A percentile compares a stretch with the other conserved stretches of the same genome.
Conservation (phyloP, 768 basidiomycete species). For the Tylopilus sp. region DNA sequence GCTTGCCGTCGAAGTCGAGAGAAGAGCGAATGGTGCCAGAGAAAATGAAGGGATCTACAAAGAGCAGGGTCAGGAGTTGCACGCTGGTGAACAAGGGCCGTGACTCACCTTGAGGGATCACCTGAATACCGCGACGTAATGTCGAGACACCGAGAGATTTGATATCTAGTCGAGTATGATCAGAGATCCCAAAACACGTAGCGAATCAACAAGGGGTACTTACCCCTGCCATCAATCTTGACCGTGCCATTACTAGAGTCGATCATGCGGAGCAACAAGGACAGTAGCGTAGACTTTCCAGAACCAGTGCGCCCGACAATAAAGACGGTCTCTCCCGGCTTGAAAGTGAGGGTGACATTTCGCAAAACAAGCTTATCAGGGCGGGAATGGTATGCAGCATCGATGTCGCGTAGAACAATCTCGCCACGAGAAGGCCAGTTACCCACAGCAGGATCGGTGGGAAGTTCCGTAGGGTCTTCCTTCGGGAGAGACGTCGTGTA, state of each 20-base stretch:
- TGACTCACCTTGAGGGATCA: slow-evolving; percentile 28
- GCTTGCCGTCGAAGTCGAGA: slow-evolving; percentile 26
- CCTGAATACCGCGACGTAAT: slow-evolving; percentile 27
- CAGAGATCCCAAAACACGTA: slow-evolving; percentile 63
- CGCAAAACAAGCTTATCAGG: slow-evolving; percentile 57
- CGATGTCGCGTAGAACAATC: slow-evolving; percentile 55
- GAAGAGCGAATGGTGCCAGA: slow-evolving; percentile 30
- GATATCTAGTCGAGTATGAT: slow-evolving; percentile 66
- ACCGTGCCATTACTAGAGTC: slow-evolving; percentile 60
- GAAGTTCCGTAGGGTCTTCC: slow-evolving; percentile 20
- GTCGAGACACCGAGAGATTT: slow-evolving; percentile 61
- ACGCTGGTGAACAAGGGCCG: background rate
- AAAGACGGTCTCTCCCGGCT: slow-evolving; percentile 68
- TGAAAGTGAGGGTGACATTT: slow-evolving; percentile 62
- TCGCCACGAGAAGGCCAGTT: slow-evolving; percentile 48
- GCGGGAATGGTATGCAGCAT: slow-evolving; percentile 71
- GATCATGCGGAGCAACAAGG: slow-evolving; percentile 77
- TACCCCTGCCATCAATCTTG: slow-evolving; percentile 71
- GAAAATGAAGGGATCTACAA: slow-evolving; percentile 31
- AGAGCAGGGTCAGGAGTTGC: background rate
- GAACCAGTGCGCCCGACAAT: slow-evolving; percentile 77
- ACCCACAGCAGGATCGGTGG: slow-evolving; percentile 20
- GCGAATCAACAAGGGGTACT: slow-evolving; percentile 26
- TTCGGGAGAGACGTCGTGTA: slow-evolving; percentile 23
- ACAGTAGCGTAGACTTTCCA: slow-evolving; percentile 69